These are phyloP conservation scores for Solanum sejunctum DNA, from an alignment of 257 asterid species.

Conservation along the genomic window DNA sequence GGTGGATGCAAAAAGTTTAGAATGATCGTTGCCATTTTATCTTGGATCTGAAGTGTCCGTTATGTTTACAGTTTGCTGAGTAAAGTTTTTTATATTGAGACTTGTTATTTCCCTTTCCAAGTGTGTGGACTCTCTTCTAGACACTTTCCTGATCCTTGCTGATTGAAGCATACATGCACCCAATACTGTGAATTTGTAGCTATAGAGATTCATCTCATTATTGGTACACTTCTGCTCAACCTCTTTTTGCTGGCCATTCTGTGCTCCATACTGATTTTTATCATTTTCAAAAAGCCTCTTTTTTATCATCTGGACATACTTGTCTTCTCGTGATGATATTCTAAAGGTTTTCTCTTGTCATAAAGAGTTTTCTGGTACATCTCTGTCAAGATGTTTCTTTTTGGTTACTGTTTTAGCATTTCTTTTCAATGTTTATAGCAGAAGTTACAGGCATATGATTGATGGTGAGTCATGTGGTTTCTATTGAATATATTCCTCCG, in stretches of 20 bases:
- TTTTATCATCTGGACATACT: background rate
- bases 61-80: background rate
- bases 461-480: background rate
- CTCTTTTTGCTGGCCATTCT: background rate
- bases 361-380: background rate
- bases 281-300: background rate
- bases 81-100: background rate
- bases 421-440: background rate
- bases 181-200: background rate
- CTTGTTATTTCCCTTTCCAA: background rate
- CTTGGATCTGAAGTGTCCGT: background rate
- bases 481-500: background rate
- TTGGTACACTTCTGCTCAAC: background rate
- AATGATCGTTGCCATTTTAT: background rate
- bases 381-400: background rate
- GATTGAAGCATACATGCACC: background rate
- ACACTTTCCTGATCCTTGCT: background rate
- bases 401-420: background rate
- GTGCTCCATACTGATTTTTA: background rate
- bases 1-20: background rate
- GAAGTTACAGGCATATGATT: background rate
- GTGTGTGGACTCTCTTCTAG: background rate
- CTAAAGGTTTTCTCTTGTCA: background rate
- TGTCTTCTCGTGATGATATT: background rate
- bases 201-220: background rate